phyloP scores from a whole-genome alignment of 1,284 basidiomycete genomes.

The Sporisorium reilianum region DNA sequence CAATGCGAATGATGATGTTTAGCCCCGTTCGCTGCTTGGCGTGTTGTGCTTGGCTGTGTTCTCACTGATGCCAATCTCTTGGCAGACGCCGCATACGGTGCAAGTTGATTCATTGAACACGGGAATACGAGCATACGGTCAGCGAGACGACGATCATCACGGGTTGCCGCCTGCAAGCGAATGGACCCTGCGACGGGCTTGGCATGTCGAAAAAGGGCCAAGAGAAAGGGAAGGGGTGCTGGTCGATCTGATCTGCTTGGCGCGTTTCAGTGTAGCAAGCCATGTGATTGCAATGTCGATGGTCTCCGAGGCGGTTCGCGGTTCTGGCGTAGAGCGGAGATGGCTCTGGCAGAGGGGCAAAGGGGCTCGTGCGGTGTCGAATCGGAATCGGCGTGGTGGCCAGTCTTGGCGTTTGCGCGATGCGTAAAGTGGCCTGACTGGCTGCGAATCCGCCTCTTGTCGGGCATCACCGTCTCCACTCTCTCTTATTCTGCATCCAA shows the following conservation, averaged over 20 bases:
- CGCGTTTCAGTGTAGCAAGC: background rate
- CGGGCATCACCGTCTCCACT: no score
- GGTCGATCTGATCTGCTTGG: slow-evolving; percentile 4
- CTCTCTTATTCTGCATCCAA: no score
- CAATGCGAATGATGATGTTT: background rate
- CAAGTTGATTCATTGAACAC: background rate
- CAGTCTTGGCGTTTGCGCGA: no score
- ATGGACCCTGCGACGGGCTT: background rate
- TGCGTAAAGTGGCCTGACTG: no score
- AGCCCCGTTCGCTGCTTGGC: background rate
- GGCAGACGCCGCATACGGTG: background rate
- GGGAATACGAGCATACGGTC: no score
- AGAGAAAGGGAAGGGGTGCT: background rate
- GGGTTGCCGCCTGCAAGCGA: background rate
- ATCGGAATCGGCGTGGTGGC: no score
- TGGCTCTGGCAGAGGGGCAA: no score
- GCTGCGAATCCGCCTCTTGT: no score
- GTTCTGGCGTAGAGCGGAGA: no score
- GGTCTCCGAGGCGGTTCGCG: no score
- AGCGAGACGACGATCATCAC: slow-evolving; percentile 1
- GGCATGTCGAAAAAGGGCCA: background rate
- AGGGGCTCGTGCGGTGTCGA: no score
- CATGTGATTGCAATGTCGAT: background rate
- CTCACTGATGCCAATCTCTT: no score
- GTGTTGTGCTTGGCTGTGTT: background rate